Evolutionary conservation across 2,329 filamentous ascomycete species (phyloP).

Genomic region (Trichothecium sympodiale): DNA sequence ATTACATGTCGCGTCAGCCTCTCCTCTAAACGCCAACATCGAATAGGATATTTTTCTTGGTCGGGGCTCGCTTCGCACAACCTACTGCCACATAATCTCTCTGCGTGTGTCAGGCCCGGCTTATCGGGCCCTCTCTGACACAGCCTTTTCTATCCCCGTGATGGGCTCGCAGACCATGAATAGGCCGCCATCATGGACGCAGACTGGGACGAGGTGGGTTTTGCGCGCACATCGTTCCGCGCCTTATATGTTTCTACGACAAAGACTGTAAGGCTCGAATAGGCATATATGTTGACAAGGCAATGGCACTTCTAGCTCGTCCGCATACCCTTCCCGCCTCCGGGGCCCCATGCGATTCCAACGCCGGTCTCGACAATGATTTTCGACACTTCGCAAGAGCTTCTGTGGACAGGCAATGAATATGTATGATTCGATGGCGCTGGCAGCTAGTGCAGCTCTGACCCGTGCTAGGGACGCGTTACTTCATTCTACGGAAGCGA

Average conservation of each 20-base stretch:
- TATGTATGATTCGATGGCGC: constrained; percentile 45
- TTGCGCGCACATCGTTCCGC: neutral
- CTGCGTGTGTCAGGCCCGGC: too few species aligned
- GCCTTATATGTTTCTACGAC: neutral
- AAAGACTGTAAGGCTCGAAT: constrained; percentile 5
- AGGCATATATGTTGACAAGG: constrained; percentile 28
- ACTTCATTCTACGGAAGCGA: constrained; percentile 81
- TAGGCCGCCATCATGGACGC: constrained; percentile 45
- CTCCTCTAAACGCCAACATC: too few species aligned
- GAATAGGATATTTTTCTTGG: too few species aligned
- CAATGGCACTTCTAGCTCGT: constrained; percentile 45
- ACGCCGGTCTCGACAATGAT: constrained; percentile 69
- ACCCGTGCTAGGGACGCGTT: constrained; percentile 59
- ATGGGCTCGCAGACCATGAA: constrained; percentile 25
- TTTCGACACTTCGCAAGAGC: constrained; percentile 81
- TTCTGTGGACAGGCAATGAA: constrained; percentile 89
- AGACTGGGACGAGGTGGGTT: constrained; percentile 56
- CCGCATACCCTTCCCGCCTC: constrained; percentile 70
- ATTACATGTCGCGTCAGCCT: too few species aligned
- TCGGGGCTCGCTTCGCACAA: too few species aligned
- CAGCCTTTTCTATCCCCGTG: constrained; percentile 7
- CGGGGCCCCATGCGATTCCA: constrained; percentile 57
- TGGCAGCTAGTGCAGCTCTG: constrained; percentile 7
- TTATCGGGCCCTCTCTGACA: too few species aligned
- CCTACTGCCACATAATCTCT: too few species aligned